These are phyloP conservation scores for Talaromyces sp. DNA, from an alignment of 2,329 filamentous ascomycete species.

Conservation along the genomic window DNA sequence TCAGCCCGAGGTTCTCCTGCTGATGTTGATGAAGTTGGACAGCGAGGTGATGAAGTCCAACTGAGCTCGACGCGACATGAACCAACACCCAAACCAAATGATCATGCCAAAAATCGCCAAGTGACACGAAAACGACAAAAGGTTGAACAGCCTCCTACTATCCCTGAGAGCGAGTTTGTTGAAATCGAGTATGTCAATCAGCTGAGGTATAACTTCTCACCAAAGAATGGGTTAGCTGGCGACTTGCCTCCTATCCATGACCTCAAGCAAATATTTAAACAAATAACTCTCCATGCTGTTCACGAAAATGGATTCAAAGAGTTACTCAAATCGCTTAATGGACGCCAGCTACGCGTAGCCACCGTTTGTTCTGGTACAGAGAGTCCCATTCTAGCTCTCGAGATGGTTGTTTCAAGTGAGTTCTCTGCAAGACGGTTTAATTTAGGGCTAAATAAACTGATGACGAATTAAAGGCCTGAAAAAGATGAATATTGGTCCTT, in stretches of 20 bases:
- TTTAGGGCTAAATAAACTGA: neutral
- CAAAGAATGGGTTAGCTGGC: slow-evolving; percentile 26
- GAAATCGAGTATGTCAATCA: slow-evolving; percentile 17
- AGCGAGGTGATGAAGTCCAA: neutral
- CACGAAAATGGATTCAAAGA: slow-evolving; percentile 30
- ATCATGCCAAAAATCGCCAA: neutral
- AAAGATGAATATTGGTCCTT: slow-evolving; percentile 28
- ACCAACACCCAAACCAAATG: neutral
- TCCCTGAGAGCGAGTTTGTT: neutral
- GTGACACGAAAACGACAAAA: slow-evolving; percentile 3
- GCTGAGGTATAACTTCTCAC: slow-evolving; percentile 9
- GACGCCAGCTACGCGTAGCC: slow-evolving; percentile 52
- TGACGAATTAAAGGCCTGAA: slow-evolving; percentile 29
- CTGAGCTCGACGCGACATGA: neutral
- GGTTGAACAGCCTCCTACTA: too few species aligned
- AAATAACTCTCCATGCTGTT: slow-evolving; percentile 44
- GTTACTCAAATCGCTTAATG: slow-evolving; percentile 33
- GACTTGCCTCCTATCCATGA: slow-evolving; percentile 46
- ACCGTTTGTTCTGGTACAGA: slow-evolving; percentile 80
- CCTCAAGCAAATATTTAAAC: slow-evolving; percentile 49
- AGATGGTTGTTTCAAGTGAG: slow-evolving; percentile 52
- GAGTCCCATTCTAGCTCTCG: slow-evolving; percentile 64
- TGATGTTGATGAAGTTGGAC: neutral
- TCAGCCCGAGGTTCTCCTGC: neutral
- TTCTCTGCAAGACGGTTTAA: neutral